phyloP scores from a whole-genome alignment of 2,329 filamentous ascomycete genomes.

The Penicillium sp. region DNA sequence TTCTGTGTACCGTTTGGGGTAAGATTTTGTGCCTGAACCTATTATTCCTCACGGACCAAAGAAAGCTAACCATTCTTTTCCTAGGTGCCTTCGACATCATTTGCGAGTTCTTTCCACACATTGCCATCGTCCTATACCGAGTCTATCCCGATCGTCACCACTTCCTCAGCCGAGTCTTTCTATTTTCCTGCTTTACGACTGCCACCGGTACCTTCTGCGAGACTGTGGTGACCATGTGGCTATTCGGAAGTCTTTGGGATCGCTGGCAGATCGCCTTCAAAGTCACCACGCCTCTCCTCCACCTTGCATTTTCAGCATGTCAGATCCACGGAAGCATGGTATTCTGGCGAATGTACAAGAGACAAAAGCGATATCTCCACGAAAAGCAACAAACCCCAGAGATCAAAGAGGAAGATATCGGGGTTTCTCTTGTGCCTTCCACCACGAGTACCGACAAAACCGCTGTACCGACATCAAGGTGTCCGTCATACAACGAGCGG shows the following conservation, averaged over 20 bases:
- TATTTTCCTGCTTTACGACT: conserved; percentile 41
- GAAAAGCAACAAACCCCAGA: background rate
- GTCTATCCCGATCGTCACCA: conserved; percentile 42
- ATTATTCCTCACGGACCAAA: too few relatives aligned
- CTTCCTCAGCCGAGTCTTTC: conserved; percentile 46
- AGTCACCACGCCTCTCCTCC: conserved; percentile 48
- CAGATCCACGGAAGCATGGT: conserved; percentile 50
- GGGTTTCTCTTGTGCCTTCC: background rate
- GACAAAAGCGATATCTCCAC: conserved; percentile 15
- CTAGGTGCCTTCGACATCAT: conserved; percentile 53
- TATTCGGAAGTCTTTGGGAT: conserved; percentile 50
- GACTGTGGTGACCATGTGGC: conserved; percentile 49
- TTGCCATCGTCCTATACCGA: conserved; percentile 53
- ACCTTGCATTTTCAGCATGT: conserved; percentile 47
- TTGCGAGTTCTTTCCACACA: conserved; percentile 52
- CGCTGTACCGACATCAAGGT: background rate
- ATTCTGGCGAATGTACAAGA: conserved; percentile 46
- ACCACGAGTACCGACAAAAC: background rate
- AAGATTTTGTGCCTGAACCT: background rate
- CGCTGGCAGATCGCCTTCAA: conserved; percentile 51
- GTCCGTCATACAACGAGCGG: background rate
- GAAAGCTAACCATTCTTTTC: background rate
- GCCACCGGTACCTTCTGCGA: conserved; percentile 45
- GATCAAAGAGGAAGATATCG: conserved; percentile 4
- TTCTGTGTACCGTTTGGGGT: conserved; percentile 48